A percentile compares a stretch with the other conserved stretches of the same genome.
phyloP scores from a whole-genome alignment of 768 basidiomycete species.

The Tephrocybe sp. region DNA sequence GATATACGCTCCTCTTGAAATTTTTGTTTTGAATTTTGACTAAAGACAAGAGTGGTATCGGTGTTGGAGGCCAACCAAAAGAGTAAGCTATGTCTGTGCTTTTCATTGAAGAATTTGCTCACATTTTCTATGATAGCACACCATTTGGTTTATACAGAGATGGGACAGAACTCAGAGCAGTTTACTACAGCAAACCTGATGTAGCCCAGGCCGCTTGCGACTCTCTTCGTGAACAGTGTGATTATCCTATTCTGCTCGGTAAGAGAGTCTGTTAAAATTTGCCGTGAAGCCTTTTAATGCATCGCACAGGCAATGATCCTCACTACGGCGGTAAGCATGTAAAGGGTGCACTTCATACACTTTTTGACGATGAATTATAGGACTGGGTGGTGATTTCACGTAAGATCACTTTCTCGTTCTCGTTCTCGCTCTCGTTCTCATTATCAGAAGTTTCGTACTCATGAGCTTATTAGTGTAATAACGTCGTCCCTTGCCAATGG shows the following conservation, averaged over 20 bases:
- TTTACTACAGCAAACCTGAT: conserved; percentile 68
- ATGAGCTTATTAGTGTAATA: conserved; percentile 48
- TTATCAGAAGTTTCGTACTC: not conserved
- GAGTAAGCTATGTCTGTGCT: conserved; percentile 40
- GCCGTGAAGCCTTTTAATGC: not conserved
- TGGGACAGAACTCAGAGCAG: conserved; percentile 72
- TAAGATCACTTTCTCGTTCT: conserved; percentile 29
- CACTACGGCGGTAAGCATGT: conserved; percentile 62
- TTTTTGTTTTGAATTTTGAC: not conserved
- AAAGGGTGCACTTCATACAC: not conserved
- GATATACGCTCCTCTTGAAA: not conserved
- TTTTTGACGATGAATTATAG: conserved; percentile 28
- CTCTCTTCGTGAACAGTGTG: conserved; percentile 60
- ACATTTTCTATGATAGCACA: conserved; percentile 45
- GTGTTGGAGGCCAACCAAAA: conserved; percentile 63
- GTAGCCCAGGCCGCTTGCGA: conserved; percentile 68
- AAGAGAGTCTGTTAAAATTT: conserved; percentile 2
- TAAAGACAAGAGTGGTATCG: conserved; percentile 60
- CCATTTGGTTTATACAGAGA: conserved; percentile 74
- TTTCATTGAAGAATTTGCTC: not conserved
- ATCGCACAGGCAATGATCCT: conserved; percentile 66
- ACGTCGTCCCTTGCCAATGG: conserved; percentile 76
- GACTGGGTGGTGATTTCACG: conserved; percentile 78
- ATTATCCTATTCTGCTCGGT: conserved; percentile 79
- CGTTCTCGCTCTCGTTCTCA: too few species aligned